Percentiles rank a stretch among this genome's conserved stretches.
These are phyloP conservation scores for Cenchrus purpureus DNA, from an alignment of 176 grass and related monocot genomes.

Conservation along the genomic window DNA sequence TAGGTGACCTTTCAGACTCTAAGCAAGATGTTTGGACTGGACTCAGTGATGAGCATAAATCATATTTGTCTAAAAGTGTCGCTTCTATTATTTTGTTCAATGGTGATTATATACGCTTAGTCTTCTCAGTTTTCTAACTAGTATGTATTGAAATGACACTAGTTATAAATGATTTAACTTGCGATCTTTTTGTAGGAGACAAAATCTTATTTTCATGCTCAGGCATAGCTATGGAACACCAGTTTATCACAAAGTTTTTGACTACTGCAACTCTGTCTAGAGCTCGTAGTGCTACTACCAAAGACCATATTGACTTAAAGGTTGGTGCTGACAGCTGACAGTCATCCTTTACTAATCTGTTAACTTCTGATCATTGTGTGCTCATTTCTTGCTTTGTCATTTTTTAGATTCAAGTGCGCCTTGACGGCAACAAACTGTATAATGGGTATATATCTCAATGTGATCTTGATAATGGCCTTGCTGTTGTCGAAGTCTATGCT, in stretches of 20 bases:
- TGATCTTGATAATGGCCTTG: slow-evolving; percentile 6
- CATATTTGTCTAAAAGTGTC: too few relatives aligned
- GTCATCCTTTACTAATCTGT: slow-evolving; percentile 1
- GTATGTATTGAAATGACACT: too few relatives aligned
- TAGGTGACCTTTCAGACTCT: too few relatives aligned
- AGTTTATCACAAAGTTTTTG: not conserved
- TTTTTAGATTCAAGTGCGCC: slow-evolving; percentile 6
- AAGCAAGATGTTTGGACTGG: too few relatives aligned
- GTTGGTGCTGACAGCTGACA: not conserved
- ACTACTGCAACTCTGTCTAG: not conserved
- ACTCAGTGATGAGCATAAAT: too few relatives aligned
- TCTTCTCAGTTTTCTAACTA: too few relatives aligned
- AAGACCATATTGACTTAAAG: not conserved
- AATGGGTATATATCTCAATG: not conserved
- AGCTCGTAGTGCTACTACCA: not conserved
- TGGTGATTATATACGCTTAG: not conserved
- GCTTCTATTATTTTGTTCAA: too few relatives aligned
- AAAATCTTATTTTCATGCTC: slow-evolving; percentile 6
- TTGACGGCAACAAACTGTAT: not conserved
- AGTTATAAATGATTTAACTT: too few relatives aligned
- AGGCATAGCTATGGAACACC: not conserved
- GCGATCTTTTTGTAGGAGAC: not conserved
- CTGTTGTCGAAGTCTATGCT: slow-evolving; percentile 8
- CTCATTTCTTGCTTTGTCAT: not conserved
- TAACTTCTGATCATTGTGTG: not conserved